A percentile compares a stretch with the other conserved stretches of the same genome.
Evolutionary conservation across 2,329 filamentous ascomycete species (phyloP).

Genomic region (Penicillium verrucosum): DNA sequence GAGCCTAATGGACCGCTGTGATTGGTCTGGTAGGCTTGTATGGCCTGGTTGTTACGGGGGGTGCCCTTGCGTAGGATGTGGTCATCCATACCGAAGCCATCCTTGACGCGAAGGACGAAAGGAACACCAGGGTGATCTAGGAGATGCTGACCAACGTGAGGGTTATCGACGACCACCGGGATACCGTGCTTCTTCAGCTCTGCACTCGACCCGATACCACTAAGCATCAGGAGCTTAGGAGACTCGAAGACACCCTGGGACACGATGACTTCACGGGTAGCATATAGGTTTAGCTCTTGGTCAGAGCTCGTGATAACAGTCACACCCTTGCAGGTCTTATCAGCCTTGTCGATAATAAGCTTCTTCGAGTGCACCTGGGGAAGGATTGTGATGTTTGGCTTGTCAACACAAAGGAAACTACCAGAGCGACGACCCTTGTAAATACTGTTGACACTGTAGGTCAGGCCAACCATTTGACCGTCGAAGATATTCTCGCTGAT

Average conservation of each 20-base stretch:
- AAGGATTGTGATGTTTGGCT: conserved; percentile 56
- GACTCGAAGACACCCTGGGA: conserved; percentile 52
- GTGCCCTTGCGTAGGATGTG: conserved; percentile 38
- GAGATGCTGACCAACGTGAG: conserved; percentile 33
- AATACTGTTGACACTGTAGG: conserved; percentile 54
- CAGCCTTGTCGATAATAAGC: conserved; percentile 49
- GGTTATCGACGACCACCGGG: conserved; percentile 31
- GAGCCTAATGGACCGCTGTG: conserved; percentile 42
- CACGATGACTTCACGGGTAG: conserved; percentile 50
- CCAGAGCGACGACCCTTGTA: conserved; percentile 56
- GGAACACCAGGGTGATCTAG: conserved; percentile 43
- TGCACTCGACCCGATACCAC: conserved; percentile 44
- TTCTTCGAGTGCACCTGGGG: conserved; percentile 50
- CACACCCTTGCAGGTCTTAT: conserved; percentile 46
- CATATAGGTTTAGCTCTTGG: conserved; percentile 47
- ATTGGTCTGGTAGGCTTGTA: conserved; percentile 39
- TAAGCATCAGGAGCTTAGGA: conserved; percentile 52
- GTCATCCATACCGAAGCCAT: conserved; percentile 42
- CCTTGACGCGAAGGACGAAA: conserved; percentile 44
- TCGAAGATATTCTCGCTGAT: conserved; percentile 56
- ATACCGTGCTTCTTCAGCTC: conserved; percentile 39
- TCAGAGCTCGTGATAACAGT: conserved; percentile 44
- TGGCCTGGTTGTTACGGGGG: conserved; percentile 29
- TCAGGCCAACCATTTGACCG: conserved; percentile 54
- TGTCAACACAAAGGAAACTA: conserved; percentile 52